Evolutionary conservation across 2,329 filamentous ascomycete genomes (phyloP).

Genomic region (Penicillium sp.): DNA sequence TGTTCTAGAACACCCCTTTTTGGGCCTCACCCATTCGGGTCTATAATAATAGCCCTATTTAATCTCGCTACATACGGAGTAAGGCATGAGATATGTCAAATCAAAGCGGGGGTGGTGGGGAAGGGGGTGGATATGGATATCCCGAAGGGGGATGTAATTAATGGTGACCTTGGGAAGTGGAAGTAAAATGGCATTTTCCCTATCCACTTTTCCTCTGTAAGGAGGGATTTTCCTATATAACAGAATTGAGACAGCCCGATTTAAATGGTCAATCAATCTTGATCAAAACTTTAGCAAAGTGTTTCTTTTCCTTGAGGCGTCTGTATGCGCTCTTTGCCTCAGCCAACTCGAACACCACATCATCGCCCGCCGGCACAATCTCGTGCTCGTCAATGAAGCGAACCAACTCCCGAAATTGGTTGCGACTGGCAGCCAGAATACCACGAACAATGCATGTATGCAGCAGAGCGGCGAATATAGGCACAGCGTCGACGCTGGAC

Average conservation of each 20-base stretch:
- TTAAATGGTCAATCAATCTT: conserved; percentile 19
- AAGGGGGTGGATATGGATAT: no score
- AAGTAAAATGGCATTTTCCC: no score
- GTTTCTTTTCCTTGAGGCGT: conserved; percentile 34
- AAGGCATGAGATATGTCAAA: background rate
- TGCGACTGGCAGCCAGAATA: conserved; percentile 28
- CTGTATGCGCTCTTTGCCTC: conserved; percentile 37
- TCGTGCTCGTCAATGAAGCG: conserved; percentile 35
- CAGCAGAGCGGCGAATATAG: conserved; percentile 23
- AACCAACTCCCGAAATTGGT: conserved; percentile 32
- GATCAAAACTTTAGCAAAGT: conserved; percentile 42
- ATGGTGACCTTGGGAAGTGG: no score
- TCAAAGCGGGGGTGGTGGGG: background rate
- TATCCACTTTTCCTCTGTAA: no score
- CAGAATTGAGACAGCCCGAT: background rate
- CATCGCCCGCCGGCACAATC: conserved; percentile 34
- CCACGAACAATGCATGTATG: conserved; percentile 32
- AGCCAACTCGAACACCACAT: conserved; percentile 31
- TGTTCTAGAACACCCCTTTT: background rate
- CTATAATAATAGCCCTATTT: background rate
- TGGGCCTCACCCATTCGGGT: background rate
- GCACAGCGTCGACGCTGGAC: background rate
- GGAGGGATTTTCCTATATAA: no score
- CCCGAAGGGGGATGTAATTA: no score
- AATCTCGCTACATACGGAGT: background rate